phyloP scores from a whole-genome alignment of 306 rosid genomes.

The Fragaria iinumae region DNA sequence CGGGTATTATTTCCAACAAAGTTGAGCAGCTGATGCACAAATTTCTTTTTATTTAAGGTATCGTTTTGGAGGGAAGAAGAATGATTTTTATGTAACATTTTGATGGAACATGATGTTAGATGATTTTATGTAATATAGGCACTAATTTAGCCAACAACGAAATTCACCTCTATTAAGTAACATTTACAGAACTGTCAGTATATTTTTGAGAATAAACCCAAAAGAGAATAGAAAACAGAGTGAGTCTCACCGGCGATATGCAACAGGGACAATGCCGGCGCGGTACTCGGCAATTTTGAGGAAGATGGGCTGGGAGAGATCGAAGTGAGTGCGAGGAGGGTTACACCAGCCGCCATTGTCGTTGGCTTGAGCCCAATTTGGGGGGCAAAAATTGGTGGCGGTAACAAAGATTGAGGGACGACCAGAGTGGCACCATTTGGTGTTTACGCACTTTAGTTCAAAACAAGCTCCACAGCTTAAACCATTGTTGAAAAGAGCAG shows the following conservation, averaged over 20 bases:
- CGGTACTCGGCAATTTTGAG: constrained; percentile 77
- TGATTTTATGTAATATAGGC: no score
- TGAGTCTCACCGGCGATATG: constrained; percentile 60
- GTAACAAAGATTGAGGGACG: constrained; percentile 72
- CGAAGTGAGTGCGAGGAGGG: constrained; percentile 84
- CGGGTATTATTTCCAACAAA: no score
- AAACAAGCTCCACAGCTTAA: constrained; percentile 80
- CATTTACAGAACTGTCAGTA: background rate
- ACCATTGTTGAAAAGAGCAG: constrained; percentile 74
- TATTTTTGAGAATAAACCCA: background rate
- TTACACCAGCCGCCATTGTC: constrained; percentile 94
- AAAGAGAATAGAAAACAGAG: background rate
- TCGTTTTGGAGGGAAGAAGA: no score
- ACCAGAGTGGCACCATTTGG: constrained; percentile 76
- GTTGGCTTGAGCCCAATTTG: constrained; percentile 58
- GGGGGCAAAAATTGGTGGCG: constrained; percentile 76
- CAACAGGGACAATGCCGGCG: constrained; percentile 87
- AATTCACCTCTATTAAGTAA: background rate
- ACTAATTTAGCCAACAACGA: no score
- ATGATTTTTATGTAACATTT: no score
- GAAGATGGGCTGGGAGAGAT: constrained; percentile 89
- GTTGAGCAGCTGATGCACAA: no score
- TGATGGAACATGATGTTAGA: no score
- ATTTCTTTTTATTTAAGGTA: no score
- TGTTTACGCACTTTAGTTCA: constrained; percentile 59